These are phyloP conservation scores for Ogataea trehalophila DNA, from an alignment of 805 yeast genomes.

Conservation along the genomic window DNA sequence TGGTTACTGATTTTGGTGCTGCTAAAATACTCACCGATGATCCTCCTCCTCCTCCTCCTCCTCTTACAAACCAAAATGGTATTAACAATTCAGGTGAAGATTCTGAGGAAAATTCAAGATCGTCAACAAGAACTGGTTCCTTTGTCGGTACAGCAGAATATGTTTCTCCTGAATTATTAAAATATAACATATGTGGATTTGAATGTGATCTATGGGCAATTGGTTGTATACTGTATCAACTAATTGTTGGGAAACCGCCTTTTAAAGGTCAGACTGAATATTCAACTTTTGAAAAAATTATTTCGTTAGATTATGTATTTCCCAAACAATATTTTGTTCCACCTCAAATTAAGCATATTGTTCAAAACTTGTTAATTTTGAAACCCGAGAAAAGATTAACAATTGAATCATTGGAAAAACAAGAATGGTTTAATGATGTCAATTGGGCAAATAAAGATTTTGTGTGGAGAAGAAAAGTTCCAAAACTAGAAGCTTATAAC, in stretches of 20 bases:
- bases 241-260: slow-evolving; percentile 82
- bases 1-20: slow-evolving; percentile 98
- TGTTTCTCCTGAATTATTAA: slow-evolving; percentile 86
- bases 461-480: slow-evolving; percentile 68
- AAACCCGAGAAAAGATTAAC: slow-evolving; percentile 65
- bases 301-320: slow-evolving; percentile 67
- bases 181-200: slow-evolving; percentile 74
- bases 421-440: slow-evolving; percentile 64
- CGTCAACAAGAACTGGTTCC: slow-evolving; percentile 52
- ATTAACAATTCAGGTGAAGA: slow-evolving; percentile 9
- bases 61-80: slow-evolving; percentile 21
- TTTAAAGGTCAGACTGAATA: slow-evolving; percentile 84
- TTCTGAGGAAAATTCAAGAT: slow-evolving; percentile 17
- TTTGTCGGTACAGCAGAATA: slow-evolving; percentile 98
- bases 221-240: slow-evolving; percentile 83
- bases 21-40: slow-evolving; percentile 67
- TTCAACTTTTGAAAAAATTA: slow-evolving; percentile 83
- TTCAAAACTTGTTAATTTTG: slow-evolving; percentile 59
- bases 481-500: slow-evolving; percentile 65
- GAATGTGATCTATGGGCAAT: slow-evolving; percentile 91
- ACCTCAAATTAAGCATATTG: slow-evolving; percentile 56
- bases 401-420: slow-evolving; percentile 53
- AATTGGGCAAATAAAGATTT: slow-evolving; percentile 62
- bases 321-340: slow-evolving; percentile 59
- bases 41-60: background rate